Conservation (phyloP, 179 eudicot species). For the Silene vulgaris region DNA sequence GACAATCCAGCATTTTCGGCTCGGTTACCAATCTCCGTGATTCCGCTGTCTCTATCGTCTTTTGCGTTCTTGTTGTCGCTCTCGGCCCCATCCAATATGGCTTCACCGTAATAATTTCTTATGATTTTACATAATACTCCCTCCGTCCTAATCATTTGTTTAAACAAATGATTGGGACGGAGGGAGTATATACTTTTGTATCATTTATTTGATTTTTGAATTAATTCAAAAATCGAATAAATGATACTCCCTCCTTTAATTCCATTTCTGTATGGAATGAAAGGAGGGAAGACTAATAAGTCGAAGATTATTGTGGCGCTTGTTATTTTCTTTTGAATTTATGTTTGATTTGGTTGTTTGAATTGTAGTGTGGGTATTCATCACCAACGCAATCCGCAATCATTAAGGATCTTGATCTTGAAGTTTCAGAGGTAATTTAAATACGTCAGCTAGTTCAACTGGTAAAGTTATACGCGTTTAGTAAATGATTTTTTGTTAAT, state of each 20-base stretch:
- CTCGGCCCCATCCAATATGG: conserved; percentile 87
- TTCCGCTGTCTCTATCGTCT: conserved; percentile 51
- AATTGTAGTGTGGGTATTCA: conserved; percentile 63
- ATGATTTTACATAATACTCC: neutral
- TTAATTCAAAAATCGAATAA: no score
- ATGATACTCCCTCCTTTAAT: neutral
- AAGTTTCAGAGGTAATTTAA: conserved; percentile 64
- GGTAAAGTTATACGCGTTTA: neutral
- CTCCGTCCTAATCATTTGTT: no score
- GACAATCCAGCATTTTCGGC: conserved; percentile 57
- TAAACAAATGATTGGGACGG: no score
- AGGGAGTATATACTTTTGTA: neutral
- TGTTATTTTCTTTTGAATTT: no score
- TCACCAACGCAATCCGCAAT: conserved; percentile 86
- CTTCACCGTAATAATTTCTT: neutral
- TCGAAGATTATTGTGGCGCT: no score
- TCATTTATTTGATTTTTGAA: neutral
- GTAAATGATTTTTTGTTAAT: no score
- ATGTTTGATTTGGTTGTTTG: neutral
- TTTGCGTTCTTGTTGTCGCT: conserved; percentile 69
- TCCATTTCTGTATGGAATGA: neutral
- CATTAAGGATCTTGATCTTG: conserved; percentile 53
- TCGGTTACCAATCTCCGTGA: conserved; percentile 51
- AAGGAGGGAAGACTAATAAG: neutral
- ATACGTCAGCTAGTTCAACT: neutral